These are phyloP conservation scores for Phyllosticta citriasiana DNA, from an alignment of 2,329 filamentous ascomycete genomes.

Conservation along the genomic window DNA sequence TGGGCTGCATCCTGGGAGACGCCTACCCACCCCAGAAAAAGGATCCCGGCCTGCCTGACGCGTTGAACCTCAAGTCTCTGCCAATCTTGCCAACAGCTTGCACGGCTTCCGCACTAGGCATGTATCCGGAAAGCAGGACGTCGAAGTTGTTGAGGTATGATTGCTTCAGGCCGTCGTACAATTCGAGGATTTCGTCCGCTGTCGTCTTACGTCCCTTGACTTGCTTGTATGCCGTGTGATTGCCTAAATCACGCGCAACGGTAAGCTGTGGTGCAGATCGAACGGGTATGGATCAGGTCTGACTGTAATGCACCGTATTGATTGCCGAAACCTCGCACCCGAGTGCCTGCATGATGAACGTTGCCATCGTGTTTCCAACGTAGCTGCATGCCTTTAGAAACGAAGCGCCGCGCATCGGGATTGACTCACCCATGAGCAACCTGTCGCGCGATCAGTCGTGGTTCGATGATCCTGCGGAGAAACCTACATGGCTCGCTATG, in stretches of 20 bases:
- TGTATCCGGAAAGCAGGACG: constrained; percentile 89
- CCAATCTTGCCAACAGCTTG: constrained; percentile 77
- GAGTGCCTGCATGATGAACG: constrained; percentile 84
- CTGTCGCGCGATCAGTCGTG: constrained; percentile 33
- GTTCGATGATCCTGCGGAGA: constrained; percentile 2
- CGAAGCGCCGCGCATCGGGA: not conserved
- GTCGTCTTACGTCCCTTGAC: constrained; percentile 76
- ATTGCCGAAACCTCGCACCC: constrained; percentile 90
- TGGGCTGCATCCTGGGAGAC: not conserved
- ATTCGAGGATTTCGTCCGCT: constrained; percentile 69
- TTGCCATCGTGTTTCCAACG: constrained; percentile 96
- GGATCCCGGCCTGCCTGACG: constrained; percentile 52
- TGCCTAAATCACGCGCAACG: constrained; percentile 48
- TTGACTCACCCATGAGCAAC: constrained; percentile 62
- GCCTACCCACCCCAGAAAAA: constrained; percentile 71
- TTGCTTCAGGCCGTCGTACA: constrained; percentile 76
- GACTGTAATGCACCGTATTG: constrained; percentile 97
- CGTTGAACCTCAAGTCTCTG: constrained; percentile 62
- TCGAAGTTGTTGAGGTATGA: constrained; percentile 83
- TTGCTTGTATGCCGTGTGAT: constrained; percentile 87
- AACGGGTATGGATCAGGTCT: constrained; percentile 25
- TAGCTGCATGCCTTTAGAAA: constrained; percentile 50
- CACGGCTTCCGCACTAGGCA: constrained; percentile 77
- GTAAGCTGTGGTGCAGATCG: not conserved
- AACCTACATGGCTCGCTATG: constrained; percentile 81